Base-by-base conservation (phyloP, 2,329 filamentous ascomycete species). In the Calonectria leucothoes region DNA sequence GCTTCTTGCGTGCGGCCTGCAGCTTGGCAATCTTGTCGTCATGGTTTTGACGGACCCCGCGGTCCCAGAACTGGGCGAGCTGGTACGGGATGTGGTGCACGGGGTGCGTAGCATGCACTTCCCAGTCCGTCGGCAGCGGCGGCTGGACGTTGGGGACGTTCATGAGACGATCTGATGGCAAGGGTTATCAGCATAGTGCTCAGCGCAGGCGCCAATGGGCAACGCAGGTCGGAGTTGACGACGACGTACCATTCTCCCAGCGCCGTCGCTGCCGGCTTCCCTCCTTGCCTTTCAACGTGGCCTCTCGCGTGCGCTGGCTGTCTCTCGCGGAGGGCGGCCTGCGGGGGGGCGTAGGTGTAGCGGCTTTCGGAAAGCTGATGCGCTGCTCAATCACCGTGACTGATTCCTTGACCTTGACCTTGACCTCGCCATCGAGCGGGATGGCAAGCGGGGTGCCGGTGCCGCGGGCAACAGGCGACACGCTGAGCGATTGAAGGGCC, bases 131-230 rank as follows among this genome's bases (percentile, higher is more conserved):
- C 0, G 95, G 92, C 55, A 94, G 89, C 0, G 97, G 97, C 0
- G 96, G 95, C 78, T 96, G 91, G 23, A 90, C 94, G 85, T 97
- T 93, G 23, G 97, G 97, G 74, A 98, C 97, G 84, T 93, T 91
- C 70, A 98, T 87, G 75, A 98, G 91, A 77, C 92, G 95, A 85
- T 98, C 96, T 97, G 82, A 69, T 25, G 20, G 64, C 66, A 68
- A 72, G 45, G 31, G 63, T 57, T 49, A 74, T 79, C 73, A 81
- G 76, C 70, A 72, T 49, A 35, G 29, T 63, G 71, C 10, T 27
- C 29, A 27, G 37, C 64, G 10, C 27, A 11, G 15, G 25, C 31
- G 33, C 48, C n/a, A 35, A 25, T 45, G 59, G 55, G 37, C 23
- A 35, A 59, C 55, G 49, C 42, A 31, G 25, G 4, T 33, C 29